Percentiles rank a stretch among this genome's conserved stretches.
Conservation (phyloP, 495 filamentous ascomycete genomes). For the Trichoderma virens region DNA sequence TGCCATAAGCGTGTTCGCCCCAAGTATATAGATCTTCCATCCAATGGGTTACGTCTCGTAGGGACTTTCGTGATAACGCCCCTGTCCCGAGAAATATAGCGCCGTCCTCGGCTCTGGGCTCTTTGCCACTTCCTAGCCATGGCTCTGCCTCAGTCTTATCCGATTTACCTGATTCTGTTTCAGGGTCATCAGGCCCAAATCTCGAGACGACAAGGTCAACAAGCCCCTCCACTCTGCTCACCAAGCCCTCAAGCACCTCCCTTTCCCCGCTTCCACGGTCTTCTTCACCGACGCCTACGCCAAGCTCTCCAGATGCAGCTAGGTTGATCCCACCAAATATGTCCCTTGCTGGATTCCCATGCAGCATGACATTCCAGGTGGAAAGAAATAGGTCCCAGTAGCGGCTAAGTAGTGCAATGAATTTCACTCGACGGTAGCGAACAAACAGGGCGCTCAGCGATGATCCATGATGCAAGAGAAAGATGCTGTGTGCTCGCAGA, state of each 20-base stretch:
- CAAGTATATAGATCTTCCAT: conserved; percentile 74
- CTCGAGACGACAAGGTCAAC: conserved; percentile 80
- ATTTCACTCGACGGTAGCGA: conserved; percentile 40
- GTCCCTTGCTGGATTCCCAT: conserved; percentile 76
- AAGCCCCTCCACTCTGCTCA: conserved; percentile 57
- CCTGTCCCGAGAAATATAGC: conserved; percentile 76
- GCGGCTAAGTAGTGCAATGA: conserved; percentile 54
- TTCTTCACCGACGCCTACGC: conserved; percentile 89
- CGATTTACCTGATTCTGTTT: conserved; percentile 10
- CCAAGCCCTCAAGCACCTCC: conserved; percentile 82
- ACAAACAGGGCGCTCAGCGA: conserved; percentile 59
- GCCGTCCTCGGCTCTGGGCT: conserved; percentile 66
- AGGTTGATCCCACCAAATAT: conserved; percentile 82
- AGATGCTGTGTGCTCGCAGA: conserved; percentile 70
- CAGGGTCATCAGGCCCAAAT: conserved; percentile 54
- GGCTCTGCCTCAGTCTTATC: conserved; percentile 15
- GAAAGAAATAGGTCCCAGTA: conserved; percentile 79
- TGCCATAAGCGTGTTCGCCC: conserved; percentile 73
- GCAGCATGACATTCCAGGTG: conserved; percentile 82
- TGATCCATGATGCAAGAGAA: conserved; percentile 76
- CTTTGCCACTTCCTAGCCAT: conserved; percentile 61
- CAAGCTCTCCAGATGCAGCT: conserved; percentile 83
- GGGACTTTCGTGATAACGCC: conserved; percentile 52
- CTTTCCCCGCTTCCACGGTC: conserved; percentile 86
- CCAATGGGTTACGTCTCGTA: conserved; percentile 68